Base-by-base conservation (phyloP, 129 eudicot genomes). In the Flaveria brownii region DNA sequence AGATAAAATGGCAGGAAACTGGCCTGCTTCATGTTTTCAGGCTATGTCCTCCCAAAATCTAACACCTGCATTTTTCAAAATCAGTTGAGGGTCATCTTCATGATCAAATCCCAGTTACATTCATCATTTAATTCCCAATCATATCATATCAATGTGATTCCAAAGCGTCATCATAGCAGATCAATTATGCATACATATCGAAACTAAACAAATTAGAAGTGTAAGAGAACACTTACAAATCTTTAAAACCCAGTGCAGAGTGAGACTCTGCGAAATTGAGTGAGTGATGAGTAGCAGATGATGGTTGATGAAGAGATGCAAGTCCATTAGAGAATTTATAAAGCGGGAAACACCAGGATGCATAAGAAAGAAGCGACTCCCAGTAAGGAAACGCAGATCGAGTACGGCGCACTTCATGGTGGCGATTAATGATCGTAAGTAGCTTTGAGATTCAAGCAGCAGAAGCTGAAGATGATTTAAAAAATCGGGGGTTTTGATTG, bases 321-420 rank as follows among this genome's bases (percentile, higher is more conserved):
- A 79, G 68, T 73, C 41, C 41, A 68, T 28, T 47, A 63, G 67
- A n/a, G 3, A 75, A 50, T 72, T 71, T 88, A 83, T 82, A 85
- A 77, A 77, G 50, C 72, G 46, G 61, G 61, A 49, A 78, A 77
- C 75, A 73, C 61, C 79, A 69, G 56, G 75, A 71, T 45, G 83
- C 22, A 50, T 52, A 71, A 83, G 49, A 77, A 68, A 67, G 81
- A 78, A 75, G 88, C 75, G 87, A 81, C 47, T 42, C 60, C 70
- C 61, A 39, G 83, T 64, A 68, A 87, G 39, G 64, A 82, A 77
- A 71, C 74, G 72, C 7, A 66, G 81, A 85, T 83, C 83, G 71
- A 74, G 86, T 82, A 85, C 90, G 88, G 87, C 96, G 92, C 82
- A 87, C 84, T 87, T 87, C 85, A 85, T 80, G 96, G 87, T 70